phyloP scores from a whole-genome alignment of 179 eudicot genomes.

The Pouteria campechiana region DNA sequence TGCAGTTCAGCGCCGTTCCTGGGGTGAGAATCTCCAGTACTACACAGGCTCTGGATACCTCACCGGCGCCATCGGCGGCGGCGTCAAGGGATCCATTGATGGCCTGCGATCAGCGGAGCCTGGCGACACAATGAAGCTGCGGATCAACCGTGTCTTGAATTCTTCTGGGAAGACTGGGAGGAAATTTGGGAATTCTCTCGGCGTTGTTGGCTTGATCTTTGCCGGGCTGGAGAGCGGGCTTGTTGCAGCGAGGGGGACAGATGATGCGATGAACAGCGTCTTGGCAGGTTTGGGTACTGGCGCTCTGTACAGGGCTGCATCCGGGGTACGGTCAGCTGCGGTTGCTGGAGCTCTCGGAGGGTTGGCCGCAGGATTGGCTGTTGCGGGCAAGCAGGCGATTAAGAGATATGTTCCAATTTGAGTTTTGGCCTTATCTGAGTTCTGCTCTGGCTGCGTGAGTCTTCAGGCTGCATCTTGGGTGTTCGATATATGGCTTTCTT shows the following conservation, averaged over 20 bases:
- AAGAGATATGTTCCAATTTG: constrained; percentile 12
- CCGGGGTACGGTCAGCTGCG: constrained; percentile 19
- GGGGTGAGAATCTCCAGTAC: constrained; percentile 50
- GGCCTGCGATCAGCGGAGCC: constrained; percentile 28
- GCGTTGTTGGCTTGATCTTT: constrained; percentile 18
- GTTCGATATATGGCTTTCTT: neutral
- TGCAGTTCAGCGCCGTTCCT: constrained; percentile 33
- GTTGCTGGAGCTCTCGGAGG: constrained; percentile 28
- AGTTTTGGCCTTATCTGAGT: neutral
- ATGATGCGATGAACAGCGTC: constrained; percentile 13
- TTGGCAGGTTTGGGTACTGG: constrained; percentile 23
- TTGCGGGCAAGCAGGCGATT: constrained; percentile 15
- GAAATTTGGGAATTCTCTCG: constrained; percentile 13
- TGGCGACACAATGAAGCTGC: constrained; percentile 36
- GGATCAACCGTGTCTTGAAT: constrained; percentile 23
- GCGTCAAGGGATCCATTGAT: constrained; percentile 21
- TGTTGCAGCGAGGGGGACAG: neutral
- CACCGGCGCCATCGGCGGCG: constrained; percentile 29
- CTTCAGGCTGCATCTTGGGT: neutral
- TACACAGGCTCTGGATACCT: constrained; percentile 47
- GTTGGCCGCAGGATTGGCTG: constrained; percentile 12
- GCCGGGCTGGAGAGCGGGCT: constrained; percentile 11
- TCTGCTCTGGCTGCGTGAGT: no score
- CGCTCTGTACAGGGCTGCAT: constrained; percentile 9
- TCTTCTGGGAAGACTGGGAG: constrained; percentile 18